A percentile compares a stretch with the other conserved stretches of the same genome.
Conservation (phyloP, 164 flowering plant genomes). For the Tetrastigma voinierianum region DNA sequence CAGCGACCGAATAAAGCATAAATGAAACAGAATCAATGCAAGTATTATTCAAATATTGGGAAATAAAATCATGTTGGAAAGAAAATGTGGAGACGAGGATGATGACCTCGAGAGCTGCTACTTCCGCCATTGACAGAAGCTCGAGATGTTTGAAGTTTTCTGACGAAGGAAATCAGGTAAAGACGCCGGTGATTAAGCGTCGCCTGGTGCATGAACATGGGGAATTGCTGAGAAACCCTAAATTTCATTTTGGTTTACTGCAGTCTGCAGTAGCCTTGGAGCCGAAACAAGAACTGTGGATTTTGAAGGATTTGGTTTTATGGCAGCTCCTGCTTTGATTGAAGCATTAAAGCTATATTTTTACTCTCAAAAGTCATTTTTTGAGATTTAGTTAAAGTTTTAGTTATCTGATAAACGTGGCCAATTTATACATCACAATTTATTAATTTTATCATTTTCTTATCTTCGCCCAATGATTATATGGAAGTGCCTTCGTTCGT, state of each 20-base stretch:
- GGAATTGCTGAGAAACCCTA: conserved; percentile 16
- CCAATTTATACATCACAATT: no score
- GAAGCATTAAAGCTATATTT: no score
- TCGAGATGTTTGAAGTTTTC: conserved; percentile 29
- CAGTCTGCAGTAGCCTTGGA: no score
- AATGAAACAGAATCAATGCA: background rate
- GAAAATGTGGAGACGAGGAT: background rate
- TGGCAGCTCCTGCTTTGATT: no score
- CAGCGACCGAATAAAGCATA: background rate
- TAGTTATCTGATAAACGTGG: no score
- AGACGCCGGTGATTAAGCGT: conserved; percentile 5
- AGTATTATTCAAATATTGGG: conserved; percentile 3
- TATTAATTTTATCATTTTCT: no score
- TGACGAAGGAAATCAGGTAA: conserved; percentile 29
- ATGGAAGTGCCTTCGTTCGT: no score
- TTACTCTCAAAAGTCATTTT: no score
- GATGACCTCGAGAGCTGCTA: conserved; percentile 44
- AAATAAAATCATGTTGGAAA: background rate
- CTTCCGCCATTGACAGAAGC: conserved; percentile 48
- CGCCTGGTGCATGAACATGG: conserved; percentile 13
- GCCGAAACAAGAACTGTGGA: no score
- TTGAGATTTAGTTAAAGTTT: no score
- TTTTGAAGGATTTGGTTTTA: no score
- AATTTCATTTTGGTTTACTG: conserved; percentile 30
- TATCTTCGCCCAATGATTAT: no score